Evolutionary conservation across 2,329 filamentous ascomycete species (phyloP).

Genomic region (Grosmannia serpens): DNA sequence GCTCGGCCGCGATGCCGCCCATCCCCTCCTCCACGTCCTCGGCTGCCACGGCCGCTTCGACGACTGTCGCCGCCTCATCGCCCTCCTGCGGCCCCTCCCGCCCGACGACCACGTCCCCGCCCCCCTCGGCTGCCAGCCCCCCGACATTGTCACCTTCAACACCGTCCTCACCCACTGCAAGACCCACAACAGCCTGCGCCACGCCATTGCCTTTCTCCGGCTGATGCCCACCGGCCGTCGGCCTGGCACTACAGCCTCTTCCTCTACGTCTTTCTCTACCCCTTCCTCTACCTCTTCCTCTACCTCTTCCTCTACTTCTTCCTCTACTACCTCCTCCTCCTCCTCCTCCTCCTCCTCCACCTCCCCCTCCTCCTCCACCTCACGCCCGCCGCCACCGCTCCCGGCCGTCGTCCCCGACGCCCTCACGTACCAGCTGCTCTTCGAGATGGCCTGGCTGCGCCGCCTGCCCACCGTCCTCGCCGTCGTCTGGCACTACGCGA

Average conservation of each 20-base stretch:
- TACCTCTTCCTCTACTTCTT: background rate
- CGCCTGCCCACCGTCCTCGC: conserved; percentile 20
- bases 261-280: background rate
- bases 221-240: conserved; percentile 5
- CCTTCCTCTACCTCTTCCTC: background rate
- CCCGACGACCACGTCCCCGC: background rate
- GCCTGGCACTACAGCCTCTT: background rate
- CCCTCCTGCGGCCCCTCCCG: conserved; percentile 14
- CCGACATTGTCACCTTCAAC: conserved; percentile 23
- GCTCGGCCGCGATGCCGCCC: conserved; percentile 25
- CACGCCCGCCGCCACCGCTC: too few relatives aligned
- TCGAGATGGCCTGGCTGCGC: conserved; percentile 22
- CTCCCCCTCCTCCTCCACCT: background rate
- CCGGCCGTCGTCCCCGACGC: conserved; percentile 14
- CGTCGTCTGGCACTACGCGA: conserved; percentile 23
- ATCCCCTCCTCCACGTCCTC: conserved; percentile 30
- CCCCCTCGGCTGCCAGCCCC: conserved; percentile 10
- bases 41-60: conserved; percentile 25
- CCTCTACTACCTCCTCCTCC: background rate
- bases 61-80: conserved; percentile 20
- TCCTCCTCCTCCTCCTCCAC: too few relatives aligned
- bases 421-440: conserved; percentile 25
- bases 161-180: conserved; percentile 19
- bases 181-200: conserved; percentile 11
- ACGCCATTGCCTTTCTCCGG: conserved; percentile 14